These are phyloP conservation scores for Suaeda aralocaspica DNA, from an alignment of 148 eudicot species.

Conservation along the genomic window DNA sequence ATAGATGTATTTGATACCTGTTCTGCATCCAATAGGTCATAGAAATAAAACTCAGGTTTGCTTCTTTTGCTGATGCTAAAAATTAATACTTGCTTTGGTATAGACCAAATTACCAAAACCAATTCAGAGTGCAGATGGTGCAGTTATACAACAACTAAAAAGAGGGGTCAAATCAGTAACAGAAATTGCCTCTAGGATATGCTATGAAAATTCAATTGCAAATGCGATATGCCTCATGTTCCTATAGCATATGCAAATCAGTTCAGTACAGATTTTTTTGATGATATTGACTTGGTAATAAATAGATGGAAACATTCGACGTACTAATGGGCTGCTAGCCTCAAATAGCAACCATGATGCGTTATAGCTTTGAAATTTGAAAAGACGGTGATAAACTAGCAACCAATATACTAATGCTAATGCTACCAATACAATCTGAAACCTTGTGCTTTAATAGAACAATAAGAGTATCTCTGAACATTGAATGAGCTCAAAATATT, in stretches of 20 bases:
- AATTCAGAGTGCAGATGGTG: not conserved
- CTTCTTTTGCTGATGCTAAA: not conserved
- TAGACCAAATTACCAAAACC: not conserved
- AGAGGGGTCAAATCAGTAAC: not conserved
- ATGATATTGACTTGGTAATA: not conserved
- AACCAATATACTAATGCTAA: not conserved
- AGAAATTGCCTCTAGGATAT: not conserved
- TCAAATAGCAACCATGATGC: not conserved
- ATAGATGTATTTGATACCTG: slow-evolving; percentile 38
- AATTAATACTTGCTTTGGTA: not conserved
- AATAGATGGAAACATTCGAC: not conserved
- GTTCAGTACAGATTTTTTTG: not conserved
- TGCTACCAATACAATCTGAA: not conserved
- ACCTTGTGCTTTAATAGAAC: not conserved
- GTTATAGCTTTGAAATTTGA: not conserved
- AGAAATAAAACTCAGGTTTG: slow-evolving; percentile 1
- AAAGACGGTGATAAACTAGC: not conserved
- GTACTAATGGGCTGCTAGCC: not conserved
- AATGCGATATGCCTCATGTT: not conserved
- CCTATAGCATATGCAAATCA: not conserved
- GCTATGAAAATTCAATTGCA: not conserved
- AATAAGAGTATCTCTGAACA: not conserved
- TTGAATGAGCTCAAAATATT: not conserved
- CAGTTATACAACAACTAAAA: not conserved
- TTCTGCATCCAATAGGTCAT: slow-evolving; percentile 44